Percentiles rank a stretch among this genome's conserved stretches.
Evolutionary conservation across 2,329 filamentous ascomycete species (phyloP).

Genomic region (Monilinia polystroma): DNA sequence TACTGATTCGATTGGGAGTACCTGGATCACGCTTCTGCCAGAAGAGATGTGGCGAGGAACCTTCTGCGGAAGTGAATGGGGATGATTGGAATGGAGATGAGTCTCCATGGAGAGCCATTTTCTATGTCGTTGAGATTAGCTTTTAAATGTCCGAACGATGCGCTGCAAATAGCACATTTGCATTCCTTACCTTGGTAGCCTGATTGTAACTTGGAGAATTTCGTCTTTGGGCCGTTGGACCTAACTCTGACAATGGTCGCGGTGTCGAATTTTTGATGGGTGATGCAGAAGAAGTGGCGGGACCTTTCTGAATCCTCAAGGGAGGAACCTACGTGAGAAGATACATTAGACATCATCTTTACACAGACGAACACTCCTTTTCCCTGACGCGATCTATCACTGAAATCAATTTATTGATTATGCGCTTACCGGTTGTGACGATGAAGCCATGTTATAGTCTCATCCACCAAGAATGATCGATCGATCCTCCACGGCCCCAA

Average conservation of each 20-base stretch:
- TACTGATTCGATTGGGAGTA: slow-evolving; percentile 61
- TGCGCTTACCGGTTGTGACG: slow-evolving; percentile 34
- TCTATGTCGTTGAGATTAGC: slow-evolving; percentile 47
- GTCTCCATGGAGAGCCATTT: slow-evolving; percentile 68
- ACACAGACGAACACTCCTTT: background rate
- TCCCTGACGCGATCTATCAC: background rate
- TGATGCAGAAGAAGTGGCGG: slow-evolving; percentile 53
- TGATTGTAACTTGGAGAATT: slow-evolving; percentile 94
- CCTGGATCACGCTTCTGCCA: slow-evolving; percentile 77
- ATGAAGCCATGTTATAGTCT: slow-evolving; percentile 31
- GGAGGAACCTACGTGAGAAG: slow-evolving; percentile 61
- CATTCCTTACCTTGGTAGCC: slow-evolving; percentile 60
- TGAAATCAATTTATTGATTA: background rate
- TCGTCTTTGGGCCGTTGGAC: slow-evolving; percentile 77
- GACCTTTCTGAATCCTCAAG: slow-evolving; percentile 74
- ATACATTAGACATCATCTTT: slow-evolving; percentile 18
- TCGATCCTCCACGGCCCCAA: background rate
- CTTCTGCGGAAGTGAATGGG: slow-evolving; percentile 59
- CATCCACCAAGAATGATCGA: slow-evolving; percentile 15
- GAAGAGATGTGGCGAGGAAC: slow-evolving; percentile 79
- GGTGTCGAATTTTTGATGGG: slow-evolving; percentile 64
- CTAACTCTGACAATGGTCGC: slow-evolving; percentile 85
- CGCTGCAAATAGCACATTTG: slow-evolving; percentile 26
- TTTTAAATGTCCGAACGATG: slow-evolving; percentile 34
- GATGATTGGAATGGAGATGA: slow-evolving; percentile 85